Evolutionary conservation across 2,329 filamentous ascomycete species (phyloP), one percentile per base, ranked within the genome.

Genomic region (Helminthosporium solani): DNA sequence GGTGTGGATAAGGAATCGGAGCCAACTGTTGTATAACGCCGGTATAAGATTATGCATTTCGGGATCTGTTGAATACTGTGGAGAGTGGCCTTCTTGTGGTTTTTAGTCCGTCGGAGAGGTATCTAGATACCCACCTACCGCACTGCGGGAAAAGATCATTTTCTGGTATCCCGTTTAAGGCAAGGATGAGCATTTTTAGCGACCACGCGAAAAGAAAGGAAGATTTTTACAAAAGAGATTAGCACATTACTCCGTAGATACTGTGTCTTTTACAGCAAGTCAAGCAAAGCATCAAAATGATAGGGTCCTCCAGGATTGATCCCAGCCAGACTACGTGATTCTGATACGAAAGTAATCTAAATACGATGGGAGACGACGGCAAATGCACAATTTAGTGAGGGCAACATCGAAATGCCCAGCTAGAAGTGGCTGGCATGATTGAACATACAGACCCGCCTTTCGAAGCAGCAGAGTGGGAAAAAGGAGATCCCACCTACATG

Each of bases 281-380:
- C 38, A 46, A 3, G 50, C 56, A 2, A 38, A 3, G 7, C 38
- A 44, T n/a, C 49, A 53, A 18, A 12, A 12, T 5, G 31, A 42
- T 35, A 53, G 55, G 1, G 56, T 58, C 11, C 45, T 58, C 1
- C 33, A 40, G 5, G 9, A 28, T 0, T 16, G 51, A 2, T 20
- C 21, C 4, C 43, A 50, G 18, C 37, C 46, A 3, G 28, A 47
- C 8, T 47, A 48, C 34, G 39, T 55, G 6, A 49, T 40, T 0
- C 18, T 50, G 18, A 19, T 40, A 15, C 20, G 34, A 39, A 60
- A 1, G 18, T 18, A 0, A 52, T 53, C 0, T 54, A 70, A 28
- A 45, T 0, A 56, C 57, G 0, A 43, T 37, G 3, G 70, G 66
- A 2, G 63, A 55, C 0, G 68, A 54, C 31, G 70, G 71, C n/a